Base-by-base conservation (phyloP, 1,139 yeast genomes). In the Yamadazyma kanchanaburiensis region DNA sequence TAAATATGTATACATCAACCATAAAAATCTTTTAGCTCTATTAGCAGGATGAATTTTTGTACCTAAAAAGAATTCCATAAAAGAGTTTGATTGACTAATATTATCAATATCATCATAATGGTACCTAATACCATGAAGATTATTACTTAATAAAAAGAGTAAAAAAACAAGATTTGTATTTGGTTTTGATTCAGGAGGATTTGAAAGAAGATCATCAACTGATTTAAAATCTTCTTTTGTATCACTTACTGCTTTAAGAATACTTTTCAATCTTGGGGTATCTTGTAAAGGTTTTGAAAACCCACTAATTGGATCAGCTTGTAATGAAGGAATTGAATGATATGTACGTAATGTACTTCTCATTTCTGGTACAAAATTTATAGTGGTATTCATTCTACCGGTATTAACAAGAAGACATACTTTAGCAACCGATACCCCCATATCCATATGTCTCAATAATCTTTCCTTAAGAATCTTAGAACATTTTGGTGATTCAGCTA, bases 291-390 rank as follows among this genome's bases (percentile, higher is more conserved):
- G 94, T 51, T 84, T 86, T 28, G 79, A 69, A 7, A 60, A 57
- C 0, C 68, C 70, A 25, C 65, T 54, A 31, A 59, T 59, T 9
- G 82, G 75, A 39, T 74, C 76, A 3, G 81, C 77, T 52, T 91
- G 97, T 31, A 91, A 65, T 5, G 89, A 78, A 1, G 98, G 98
- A 22, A 91, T 86, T 10, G 95, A 84, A 55, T 89, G 96, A 51
- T 84, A 91, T 0, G 96, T 89, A 46, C 97, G 69, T 43, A 89
- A 67, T 39, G 89, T 91, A 1, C 96, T 87, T 43, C 88, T 81
- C 97, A 89, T 89, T 51, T 88, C 96, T n/a, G 94, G 88, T 33
- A 87, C 95, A 52, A 89, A 91, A 56, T 89, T 89, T 31, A 91
- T 80, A 4, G 97, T 91, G 2, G 98, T 91, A 60, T 91, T 91